Base-by-base conservation (phyloP, 768 basidiomycete species). In the Lactarius evosmus region DNA sequence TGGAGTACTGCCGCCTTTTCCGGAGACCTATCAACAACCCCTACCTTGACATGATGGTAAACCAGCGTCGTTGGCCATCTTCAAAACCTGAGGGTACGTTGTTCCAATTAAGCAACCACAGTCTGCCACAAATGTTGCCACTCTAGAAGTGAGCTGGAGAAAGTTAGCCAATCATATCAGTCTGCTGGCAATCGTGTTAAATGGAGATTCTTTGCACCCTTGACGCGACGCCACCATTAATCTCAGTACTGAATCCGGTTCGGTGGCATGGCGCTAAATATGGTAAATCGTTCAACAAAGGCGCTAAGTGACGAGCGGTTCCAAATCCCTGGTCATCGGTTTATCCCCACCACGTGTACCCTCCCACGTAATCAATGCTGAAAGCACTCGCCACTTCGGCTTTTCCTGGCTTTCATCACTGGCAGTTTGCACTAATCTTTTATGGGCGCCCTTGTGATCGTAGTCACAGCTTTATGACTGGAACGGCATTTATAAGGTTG, bases 401-500 rank as follows among this genome's bases (percentile, higher is more conserved):
- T 58, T 49, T 46, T 17, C 50, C 25, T 55, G 54, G 54, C 34
- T 34, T n/a, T 46, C 51, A 59, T 63, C 51, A 59, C 52, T 60
- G 30, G 27, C 49, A 55, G 32, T 27, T 22, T 56, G 59, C 59
- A 41, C 60, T 65, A 65, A 61, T 65, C 59, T 30, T 57, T 65
- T 61, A 61, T 65, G 64, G 64, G 64, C 64, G 64, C 54, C 54
- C 64, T 22, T 36, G 33, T 65, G 64, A 65, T 65, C 60, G 55
- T n/a, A 52, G 19, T 34, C 64, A 65, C 54, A 27, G 60, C 64
- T 60, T 52, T 51, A 46, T 56, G 19, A 52, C 29, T 46, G 33
- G 25, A 65, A 61, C 64, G 64, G 64, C 59, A 65, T 65, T 61
- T 61, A 56, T 54, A 65, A 57, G 64, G 58, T 65, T 65, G 32